phyloP scores from a whole-genome alignment of 2,329 filamentous ascomycete genomes.

The Juglanconis oblonga region DNA sequence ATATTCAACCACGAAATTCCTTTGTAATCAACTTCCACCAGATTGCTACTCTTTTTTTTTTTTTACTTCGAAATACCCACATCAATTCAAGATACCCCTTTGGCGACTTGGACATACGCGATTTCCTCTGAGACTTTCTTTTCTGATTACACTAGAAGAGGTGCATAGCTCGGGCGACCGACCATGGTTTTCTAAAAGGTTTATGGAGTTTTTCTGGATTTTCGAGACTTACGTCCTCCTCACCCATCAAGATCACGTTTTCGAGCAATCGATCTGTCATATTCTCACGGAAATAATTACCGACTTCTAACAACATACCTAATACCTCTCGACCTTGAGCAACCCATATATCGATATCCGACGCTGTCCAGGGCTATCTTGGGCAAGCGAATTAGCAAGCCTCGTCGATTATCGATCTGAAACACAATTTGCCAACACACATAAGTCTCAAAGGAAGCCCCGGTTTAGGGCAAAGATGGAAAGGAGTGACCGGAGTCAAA shows the following conservation, averaged over 20 bases:
- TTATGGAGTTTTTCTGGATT: slow-evolving; percentile 2
- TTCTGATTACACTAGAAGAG: slow-evolving; percentile 15
- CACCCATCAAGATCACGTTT: not conserved
- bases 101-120: slow-evolving; percentile 14
- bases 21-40: not conserved
- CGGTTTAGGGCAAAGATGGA: not conserved
- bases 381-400: not conserved
- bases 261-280: slow-evolving; percentile 6
- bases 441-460: not conserved
- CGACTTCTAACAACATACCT: no score
- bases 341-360: not conserved
- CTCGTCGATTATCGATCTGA: not conserved
- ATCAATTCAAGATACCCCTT: slow-evolving; percentile 16
- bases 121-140: slow-evolving; percentile 6
- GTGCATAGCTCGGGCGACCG: slow-evolving; percentile 19
- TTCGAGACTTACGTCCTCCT: not conserved
- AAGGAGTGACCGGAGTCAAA: not conserved
- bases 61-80: not conserved
- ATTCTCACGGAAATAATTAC: not conserved
- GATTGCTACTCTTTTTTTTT: no score
- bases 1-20: no score
- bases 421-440: not conserved
- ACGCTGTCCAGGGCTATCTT: not conserved
- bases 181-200: slow-evolving; percentile 13
- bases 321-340: not conserved